These are phyloP conservation scores for Coniosporium uncinatum DNA, from an alignment of 2,329 filamentous ascomycete species.

Conservation along the genomic window DNA sequence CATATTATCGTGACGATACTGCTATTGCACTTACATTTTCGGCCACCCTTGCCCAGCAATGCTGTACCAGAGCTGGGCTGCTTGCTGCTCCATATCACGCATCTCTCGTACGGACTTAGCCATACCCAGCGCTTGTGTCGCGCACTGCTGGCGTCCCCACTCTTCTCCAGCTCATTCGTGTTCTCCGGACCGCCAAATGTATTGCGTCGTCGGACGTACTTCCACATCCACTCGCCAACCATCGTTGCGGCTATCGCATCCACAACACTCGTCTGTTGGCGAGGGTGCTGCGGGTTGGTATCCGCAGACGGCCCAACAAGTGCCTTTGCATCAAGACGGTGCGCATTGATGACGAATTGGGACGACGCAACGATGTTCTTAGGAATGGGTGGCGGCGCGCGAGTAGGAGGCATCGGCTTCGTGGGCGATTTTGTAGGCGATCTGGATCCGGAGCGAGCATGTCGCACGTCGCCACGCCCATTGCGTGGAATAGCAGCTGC, in stretches of 20 bases:
- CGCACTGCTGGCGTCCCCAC: constrained; percentile 50
- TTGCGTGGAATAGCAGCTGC: constrained; percentile 63
- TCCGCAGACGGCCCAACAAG: not conserved
- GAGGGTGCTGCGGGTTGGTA: not conserved
- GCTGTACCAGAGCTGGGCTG: constrained; percentile 86
- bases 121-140: constrained; percentile 97
- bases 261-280: constrained; percentile 66
- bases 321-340: not conserved
- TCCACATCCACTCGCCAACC: constrained; percentile 98
- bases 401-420: constrained; percentile 8
- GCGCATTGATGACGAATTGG: not conserved
- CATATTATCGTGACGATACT: constrained; percentile 6
- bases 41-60: constrained; percentile 87
- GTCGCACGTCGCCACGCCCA: too few relatives aligned
- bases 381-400: constrained; percentile 61
- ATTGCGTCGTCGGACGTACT: constrained; percentile 82
- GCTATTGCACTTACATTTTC: constrained; percentile 78
- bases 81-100: constrained; percentile 98
- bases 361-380: constrained; percentile 61
- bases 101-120: constrained; percentile 93
- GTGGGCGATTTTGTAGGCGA: constrained; percentile 46
- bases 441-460: constrained; percentile 34
- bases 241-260: constrained; percentile 98
- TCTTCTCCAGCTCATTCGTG: constrained; percentile 19
- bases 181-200: constrained; percentile 77